A percentile compares a stretch with the other conserved stretches of the same genome.
Conservation (phyloP, 495 filamentous ascomycete genomes). For the Aspergillus sclerotiicarbonarius region DNA sequence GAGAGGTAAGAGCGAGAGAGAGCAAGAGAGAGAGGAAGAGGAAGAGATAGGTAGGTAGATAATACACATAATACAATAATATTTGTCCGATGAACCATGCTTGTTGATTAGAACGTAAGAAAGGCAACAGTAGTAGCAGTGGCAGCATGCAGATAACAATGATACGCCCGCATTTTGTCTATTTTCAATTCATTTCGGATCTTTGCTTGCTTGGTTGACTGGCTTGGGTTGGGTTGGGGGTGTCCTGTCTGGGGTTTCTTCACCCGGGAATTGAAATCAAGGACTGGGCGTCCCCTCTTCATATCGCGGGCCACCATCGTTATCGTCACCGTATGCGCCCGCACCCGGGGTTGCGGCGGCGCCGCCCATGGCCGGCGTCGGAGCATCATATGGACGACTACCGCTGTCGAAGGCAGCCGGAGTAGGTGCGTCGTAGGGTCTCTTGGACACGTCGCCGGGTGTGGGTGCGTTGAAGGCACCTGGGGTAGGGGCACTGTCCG, state of each 20-base stretch:
- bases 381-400: conserved; percentile 64
- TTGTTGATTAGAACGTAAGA: not conserved
- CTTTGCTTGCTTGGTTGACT: not conserved
- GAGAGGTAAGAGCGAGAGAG: not conserved
- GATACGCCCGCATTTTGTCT: not conserved
- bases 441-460: conserved; percentile 40
- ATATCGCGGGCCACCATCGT: conserved; percentile 58
- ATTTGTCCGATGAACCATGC: too few species aligned
- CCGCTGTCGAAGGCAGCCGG: conserved; percentile 51
- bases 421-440: conserved; percentile 56
- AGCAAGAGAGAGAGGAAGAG: not conserved
- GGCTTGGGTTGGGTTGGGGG: not conserved
- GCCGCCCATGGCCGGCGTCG: conserved; percentile 73
- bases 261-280: conserved; percentile 11
- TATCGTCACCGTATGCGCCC: conserved; percentile 51
- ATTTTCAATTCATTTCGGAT: not conserved
- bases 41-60: not conserved
- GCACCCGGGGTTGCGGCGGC: conserved; percentile 74
- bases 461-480: conserved; percentile 64
- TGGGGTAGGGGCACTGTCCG: conserved; percentile 62
- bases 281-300: conserved; percentile 54
- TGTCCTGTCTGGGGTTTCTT: not conserved
- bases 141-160: not conserved
- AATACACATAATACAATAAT: conserved; percentile 2
- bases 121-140: not conserved